Evolutionary conservation across 805 yeast genomes (phyloP).

Genomic region (Cyberlindnera japonica): DNA sequence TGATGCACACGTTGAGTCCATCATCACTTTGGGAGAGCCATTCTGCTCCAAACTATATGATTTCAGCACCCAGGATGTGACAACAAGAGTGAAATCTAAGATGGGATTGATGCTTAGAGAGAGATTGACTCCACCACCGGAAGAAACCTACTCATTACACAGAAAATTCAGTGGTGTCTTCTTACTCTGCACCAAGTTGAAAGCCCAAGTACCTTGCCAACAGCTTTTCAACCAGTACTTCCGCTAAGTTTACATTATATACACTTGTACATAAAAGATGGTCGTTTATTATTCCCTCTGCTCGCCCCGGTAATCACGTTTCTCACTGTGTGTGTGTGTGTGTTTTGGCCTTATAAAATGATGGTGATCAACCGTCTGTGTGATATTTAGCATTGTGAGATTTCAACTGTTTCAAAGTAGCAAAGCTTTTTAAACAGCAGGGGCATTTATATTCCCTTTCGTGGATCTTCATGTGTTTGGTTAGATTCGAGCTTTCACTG

Average conservation of each 20-base stretch:
- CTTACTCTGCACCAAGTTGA: constrained; percentile 78
- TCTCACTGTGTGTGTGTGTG: no score
- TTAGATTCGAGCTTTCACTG: constrained; percentile 83
- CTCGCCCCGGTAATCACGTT: no score
- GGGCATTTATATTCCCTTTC: constrained; percentile 48
- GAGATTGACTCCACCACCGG: constrained; percentile 95
- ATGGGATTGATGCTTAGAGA: constrained; percentile 88
- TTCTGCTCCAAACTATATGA: constrained; percentile 64
- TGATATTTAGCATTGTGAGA: constrained; percentile 35
- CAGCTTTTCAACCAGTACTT: constrained; percentile 73
- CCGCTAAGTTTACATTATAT: neutral
- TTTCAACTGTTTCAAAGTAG: constrained; percentile 37
- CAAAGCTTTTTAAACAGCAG: constrained; percentile 50
- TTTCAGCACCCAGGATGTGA: constrained; percentile 82
- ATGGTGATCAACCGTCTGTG: no score
- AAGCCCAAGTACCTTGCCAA: constrained; percentile 80
- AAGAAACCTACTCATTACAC: constrained; percentile 95
- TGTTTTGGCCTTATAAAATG: no score
- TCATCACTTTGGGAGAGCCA: constrained; percentile 89
- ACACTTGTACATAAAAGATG: neutral
- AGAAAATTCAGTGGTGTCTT: constrained; percentile 94
- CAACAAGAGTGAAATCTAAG: constrained; percentile 86
- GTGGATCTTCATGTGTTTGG: constrained; percentile 85
- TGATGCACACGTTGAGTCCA: constrained; percentile 90
- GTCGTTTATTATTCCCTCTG: no score